Evolutionary conservation across 169 alveolate genomes (phyloP).

Genomic region (Plasmodium vivax): DNA sequence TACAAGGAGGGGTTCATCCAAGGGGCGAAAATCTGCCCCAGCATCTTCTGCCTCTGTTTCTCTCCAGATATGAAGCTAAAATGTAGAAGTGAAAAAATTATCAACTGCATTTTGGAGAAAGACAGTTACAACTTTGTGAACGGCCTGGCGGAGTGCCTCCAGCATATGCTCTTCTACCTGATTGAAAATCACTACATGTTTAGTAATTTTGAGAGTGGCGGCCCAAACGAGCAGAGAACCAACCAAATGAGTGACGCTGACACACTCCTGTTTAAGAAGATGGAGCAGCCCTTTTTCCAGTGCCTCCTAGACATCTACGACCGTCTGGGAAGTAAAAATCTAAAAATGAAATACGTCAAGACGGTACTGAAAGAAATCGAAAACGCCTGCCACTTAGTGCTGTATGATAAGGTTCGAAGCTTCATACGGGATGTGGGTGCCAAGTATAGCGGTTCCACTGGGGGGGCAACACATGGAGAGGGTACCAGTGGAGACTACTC

Average conservation of each 20-base stretch:
- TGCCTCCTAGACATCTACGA: constrained; percentile 44
- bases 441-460: not conserved
- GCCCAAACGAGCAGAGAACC: not conserved
- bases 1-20: constrained; percentile 74
- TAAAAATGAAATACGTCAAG: constrained; percentile 51
- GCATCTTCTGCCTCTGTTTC: constrained; percentile 50
- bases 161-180: constrained; percentile 41
- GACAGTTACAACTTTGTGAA: constrained; percentile 58
- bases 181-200: constrained; percentile 60
- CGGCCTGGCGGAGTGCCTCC: constrained; percentile 62
- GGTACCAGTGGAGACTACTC: not conserved
- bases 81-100: constrained; percentile 53
- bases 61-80: constrained; percentile 35
- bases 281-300: constrained; percentile 46
- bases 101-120: constrained; percentile 36
- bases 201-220: not conserved
- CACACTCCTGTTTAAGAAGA: constrained; percentile 31
- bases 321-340: not conserved
- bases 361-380: constrained; percentile 64
- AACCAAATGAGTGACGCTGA: not conserved
- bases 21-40: constrained; percentile 28
- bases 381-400: constrained; percentile 43
- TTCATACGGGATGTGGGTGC: constrained; percentile 24
- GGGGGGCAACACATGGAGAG: not conserved
- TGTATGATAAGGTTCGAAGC: constrained; percentile 32